Conservation (phyloP, 2,329 filamentous ascomycete species). For the Hymenoscyphus repandus region DNA sequence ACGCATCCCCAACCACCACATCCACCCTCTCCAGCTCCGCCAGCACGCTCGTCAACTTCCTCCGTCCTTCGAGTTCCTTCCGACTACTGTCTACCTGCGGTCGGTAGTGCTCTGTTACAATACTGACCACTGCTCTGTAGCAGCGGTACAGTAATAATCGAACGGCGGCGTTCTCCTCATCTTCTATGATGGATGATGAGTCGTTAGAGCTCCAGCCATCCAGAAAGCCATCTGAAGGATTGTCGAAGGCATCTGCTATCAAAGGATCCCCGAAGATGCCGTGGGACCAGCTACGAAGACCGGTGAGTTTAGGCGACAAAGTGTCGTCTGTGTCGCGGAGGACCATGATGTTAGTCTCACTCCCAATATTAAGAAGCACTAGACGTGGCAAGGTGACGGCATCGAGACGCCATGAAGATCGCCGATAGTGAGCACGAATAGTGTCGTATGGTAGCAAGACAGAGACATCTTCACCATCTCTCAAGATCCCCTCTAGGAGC, state of each 20-base stretch:
- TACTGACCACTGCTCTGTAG: constrained; percentile 47
- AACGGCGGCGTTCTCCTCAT: constrained; percentile 37
- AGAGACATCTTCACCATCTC: constrained; percentile 56
- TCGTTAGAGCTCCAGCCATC: constrained; percentile 36
- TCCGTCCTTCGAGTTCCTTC: constrained; percentile 48
- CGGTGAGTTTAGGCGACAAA: constrained; percentile 35
- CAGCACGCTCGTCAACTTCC: constrained; percentile 44
- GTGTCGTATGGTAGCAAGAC: constrained; percentile 52
- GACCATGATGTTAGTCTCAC: constrained; percentile 47
- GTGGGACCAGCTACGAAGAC: constrained; percentile 54
- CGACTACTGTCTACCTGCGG: constrained; percentile 43
- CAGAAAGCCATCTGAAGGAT: constrained; percentile 41
- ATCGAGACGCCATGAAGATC: constrained; percentile 46
- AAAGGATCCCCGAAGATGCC: constrained; percentile 57
- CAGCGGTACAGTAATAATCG: constrained; percentile 52
- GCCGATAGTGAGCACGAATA: constrained; percentile 47
- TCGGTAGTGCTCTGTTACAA: constrained; percentile 52
- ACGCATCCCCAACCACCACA: constrained; percentile 11
- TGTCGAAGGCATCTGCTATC: constrained; percentile 44
- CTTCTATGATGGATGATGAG: constrained; percentile 36
- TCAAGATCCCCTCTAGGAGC: constrained; percentile 49
- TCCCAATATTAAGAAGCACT: constrained; percentile 48
- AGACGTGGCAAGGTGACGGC: constrained; percentile 46
- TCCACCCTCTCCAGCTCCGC: constrained; percentile 38
- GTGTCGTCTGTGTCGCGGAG: constrained; percentile 13